phyloP scores from a whole-genome alignment of 1,139 yeast genomes.

The Hyphopichia pseudoburtonii region DNA sequence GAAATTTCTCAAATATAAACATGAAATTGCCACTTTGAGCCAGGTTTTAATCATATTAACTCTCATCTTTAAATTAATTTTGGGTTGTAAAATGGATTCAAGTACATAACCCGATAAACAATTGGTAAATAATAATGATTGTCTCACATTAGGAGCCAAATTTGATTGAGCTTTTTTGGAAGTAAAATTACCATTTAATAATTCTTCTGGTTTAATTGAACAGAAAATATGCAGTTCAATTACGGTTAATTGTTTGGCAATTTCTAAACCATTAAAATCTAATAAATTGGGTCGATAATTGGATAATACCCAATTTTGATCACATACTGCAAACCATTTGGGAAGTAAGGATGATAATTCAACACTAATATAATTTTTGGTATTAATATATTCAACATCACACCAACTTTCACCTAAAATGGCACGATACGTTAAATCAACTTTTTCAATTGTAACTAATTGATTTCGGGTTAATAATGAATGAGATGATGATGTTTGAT shows the following conservation, averaged over 20 bases:
- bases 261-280: conserved; percentile 75
- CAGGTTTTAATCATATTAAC: conserved; percentile 69
- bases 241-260: conserved; percentile 82
- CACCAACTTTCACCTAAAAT: conserved; percentile 56
- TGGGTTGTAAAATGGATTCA: conserved; percentile 68
- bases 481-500: conserved; percentile 40
- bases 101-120: conserved; percentile 79
- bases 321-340: conserved; percentile 41
- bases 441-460: conserved; percentile 41
- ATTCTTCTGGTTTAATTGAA: conserved; percentile 66
- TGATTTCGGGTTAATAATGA: conserved; percentile 41
- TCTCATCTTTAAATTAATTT: conserved; percentile 49
- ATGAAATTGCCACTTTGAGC: conserved; percentile 83
- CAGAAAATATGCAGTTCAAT: conserved; percentile 76
- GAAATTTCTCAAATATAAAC: conserved; percentile 76
- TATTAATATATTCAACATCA: conserved; percentile 24
- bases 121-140: conserved; percentile 73
- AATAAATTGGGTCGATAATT: conserved; percentile 54
- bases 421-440: conserved; percentile 48
- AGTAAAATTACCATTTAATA: conserved; percentile 71
- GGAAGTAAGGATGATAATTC: conserved; percentile 28
- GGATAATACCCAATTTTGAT: conserved; percentile 48
- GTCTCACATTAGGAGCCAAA: conserved; percentile 71
- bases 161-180: conserved; percentile 61
- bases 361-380: conserved; percentile 28